These are phyloP conservation scores for Sanghuangporus weigelae DNA, from an alignment of 1,284 basidiomycete genomes.

Conservation along the genomic window DNA sequence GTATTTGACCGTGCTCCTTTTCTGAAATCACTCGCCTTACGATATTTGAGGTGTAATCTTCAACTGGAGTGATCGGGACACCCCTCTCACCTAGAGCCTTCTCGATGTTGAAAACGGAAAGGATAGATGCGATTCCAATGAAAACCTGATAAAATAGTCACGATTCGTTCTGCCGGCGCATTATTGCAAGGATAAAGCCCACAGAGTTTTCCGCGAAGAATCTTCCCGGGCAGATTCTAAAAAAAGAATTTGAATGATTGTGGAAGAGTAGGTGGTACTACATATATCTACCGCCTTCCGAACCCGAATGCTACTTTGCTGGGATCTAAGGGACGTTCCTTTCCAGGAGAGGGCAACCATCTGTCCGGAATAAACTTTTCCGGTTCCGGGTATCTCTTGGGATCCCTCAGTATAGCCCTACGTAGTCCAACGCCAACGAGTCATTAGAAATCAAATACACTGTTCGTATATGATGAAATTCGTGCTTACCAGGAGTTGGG, in stretches of 20 bases:
- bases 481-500: constrained; percentile 17
- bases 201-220: constrained; percentile 6
- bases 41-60: background rate
- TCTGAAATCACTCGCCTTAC: constrained; percentile 1
- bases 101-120: constrained; percentile 7
- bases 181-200: background rate
- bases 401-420: constrained; percentile 33
- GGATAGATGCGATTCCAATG: constrained; percentile 9
- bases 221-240: constrained; percentile 11
- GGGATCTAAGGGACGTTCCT: background rate
- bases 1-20: background rate
- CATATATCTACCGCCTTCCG: constrained; percentile 5
- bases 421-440: background rate
- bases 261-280: background rate
- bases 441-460: background rate
- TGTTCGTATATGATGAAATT: background rate
- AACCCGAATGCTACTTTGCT: constrained; percentile 7
- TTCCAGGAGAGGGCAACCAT: background rate
- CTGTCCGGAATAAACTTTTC: constrained; percentile 11
- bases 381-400: constrained; percentile 4
- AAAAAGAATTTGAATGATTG: background rate
- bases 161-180: background rate
- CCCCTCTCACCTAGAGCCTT: constrained; percentile 10
- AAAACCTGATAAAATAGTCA: constrained; percentile 3
- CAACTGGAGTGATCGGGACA: background rate